Base-by-base conservation (phyloP, 345 rosid genomes). In the Rubroshorea leprosula region DNA sequence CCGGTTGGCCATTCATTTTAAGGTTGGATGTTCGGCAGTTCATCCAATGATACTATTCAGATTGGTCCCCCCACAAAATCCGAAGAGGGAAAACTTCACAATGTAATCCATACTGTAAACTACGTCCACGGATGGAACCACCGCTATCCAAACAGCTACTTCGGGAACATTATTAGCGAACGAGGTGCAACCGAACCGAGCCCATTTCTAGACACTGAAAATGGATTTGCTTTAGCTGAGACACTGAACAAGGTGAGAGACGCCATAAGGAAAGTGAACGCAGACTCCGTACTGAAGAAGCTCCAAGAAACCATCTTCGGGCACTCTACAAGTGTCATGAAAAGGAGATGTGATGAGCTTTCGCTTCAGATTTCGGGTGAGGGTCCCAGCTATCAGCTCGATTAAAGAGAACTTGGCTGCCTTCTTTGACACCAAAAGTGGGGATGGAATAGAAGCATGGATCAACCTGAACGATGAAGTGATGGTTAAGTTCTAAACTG, bases 111-210 rank as follows among this genome's bases (percentile, higher is more conserved):
- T 22, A 65, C 71, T 0, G 76, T 77, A 57, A 72, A 74, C 60
- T 80, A 35, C 72, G 80, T 12, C 50, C 63, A 35, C 60, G 71
- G 25, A 61, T 61, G 70, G 53, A 77, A 10, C 74, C 60, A 0
- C 39, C 61, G 14, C 51, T 71, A 23, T 51, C 74, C 16, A 75
- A n/a, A 77, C 16, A 20, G 51, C 64, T 58, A 70, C 29, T 77
- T 74, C 22, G 78, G 85, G 18, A 77, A 72, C n/a, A n/a, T n/a
- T 61, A 58, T 71, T 23, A 49, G 46, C 51, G 48, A 73, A 20
- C 14, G 50, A 13, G 20, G 54, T 0, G 25, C 57, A 0, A 55
- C 76, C 5, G n/a, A n/a, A n/a, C n/a, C n/a, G n/a, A 20, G 64
- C n/a, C 47, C 58, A 46, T 50, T 55, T 9, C 48, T 27, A 24